Base-by-base conservation (phyloP, 2,329 filamentous ascomycete species). In the Neopestalotiopsis clavispora region DNA sequence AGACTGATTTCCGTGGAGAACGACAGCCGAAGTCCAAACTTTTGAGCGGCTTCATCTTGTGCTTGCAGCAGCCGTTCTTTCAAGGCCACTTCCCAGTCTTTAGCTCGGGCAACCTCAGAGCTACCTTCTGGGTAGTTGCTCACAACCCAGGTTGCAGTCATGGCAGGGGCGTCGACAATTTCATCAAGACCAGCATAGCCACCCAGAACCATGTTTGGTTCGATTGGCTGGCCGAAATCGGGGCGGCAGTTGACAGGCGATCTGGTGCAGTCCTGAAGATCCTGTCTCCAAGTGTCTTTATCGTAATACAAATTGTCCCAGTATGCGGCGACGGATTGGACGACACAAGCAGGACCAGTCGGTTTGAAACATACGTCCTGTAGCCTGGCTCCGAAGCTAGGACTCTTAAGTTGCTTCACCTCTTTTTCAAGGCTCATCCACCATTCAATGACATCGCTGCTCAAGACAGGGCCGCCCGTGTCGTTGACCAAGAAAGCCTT, bases 1-100 rank as follows among this genome's bases (percentile, higher is more conserved):
- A 99, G 84, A 79, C 95, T 98, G 80, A 95, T 93, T 81, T 99
- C 96, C 0, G 96, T 97, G 64, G 91, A 97, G 85, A 98, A 99
- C 7, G 95, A 98, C 45, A 99, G 83, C 23, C 96, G 89, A 10
- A 99, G 86, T 1, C 95, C 95, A 62, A 69, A 69, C 23, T 93
- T 90, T 23, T 91, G 85, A 3, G 81, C 81, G 7, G 96, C 97
- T 80, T 99, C 94, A 14, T 88, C 83, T 79, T 97, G 94, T 1
- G 94, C 89, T n/a, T 90, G 87, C 23, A 94, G 84, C 10, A 99
- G 85, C 9, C 92, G 87, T 67, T 89, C 84, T 75, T 92, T 94
- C 68, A 98, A 85, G 23, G 90, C 91, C 71, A 90, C 87, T 78
- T 99, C 96, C 91, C 94, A 99, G 74, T 97, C 94, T 83, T 95